Evolutionary conservation across 2,329 filamentous ascomycete species (phyloP).

Genomic region (Trichoderma polysporum): DNA sequence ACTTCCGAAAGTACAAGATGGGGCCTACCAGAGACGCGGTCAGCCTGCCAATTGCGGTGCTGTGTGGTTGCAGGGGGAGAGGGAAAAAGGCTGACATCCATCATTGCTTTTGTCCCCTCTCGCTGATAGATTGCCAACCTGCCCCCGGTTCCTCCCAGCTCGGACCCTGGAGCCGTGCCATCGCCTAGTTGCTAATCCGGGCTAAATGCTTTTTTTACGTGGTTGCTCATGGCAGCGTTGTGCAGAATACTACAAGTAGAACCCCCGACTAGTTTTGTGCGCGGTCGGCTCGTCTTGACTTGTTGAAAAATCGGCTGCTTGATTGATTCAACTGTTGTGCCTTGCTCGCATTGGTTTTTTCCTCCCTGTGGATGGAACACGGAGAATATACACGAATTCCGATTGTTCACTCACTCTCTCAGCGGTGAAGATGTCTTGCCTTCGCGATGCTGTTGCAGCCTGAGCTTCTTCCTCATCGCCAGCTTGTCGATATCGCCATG

Average conservation of each 20-base stretch:
- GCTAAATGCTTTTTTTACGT: not conserved
- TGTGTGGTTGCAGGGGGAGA: not conserved
- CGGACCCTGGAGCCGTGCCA: not conserved
- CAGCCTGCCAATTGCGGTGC: not conserved
- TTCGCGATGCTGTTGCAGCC: conserved; percentile 9
- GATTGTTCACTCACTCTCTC: not conserved
- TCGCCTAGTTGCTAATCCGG: not conserved
- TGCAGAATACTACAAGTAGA: conserved; percentile 11
- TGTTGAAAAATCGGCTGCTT: not conserved
- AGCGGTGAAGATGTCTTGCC: conserved; percentile 19
- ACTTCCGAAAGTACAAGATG: conserved; percentile 4
- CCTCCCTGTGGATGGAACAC: not conserved
- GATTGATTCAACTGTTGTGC: not conserved
- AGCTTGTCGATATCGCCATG: conserved; percentile 14
- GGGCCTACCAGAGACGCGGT: conserved; percentile 1
- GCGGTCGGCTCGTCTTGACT: not conserved
- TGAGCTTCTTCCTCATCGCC: conserved; percentile 12
- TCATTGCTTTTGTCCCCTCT: not conserved
- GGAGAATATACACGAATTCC: not conserved
- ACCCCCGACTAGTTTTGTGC: not conserved
- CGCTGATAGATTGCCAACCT: not conserved
- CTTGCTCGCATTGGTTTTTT: not conserved
- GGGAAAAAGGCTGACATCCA: conserved; percentile 1
- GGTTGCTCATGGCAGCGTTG: conserved; percentile 5
- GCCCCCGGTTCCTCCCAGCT: not conserved